A percentile compares a stretch with the other conserved stretches of the same genome.
phyloP scores from a whole-genome alignment of 345 rosid genomes.

The Salix arbutifolia region DNA sequence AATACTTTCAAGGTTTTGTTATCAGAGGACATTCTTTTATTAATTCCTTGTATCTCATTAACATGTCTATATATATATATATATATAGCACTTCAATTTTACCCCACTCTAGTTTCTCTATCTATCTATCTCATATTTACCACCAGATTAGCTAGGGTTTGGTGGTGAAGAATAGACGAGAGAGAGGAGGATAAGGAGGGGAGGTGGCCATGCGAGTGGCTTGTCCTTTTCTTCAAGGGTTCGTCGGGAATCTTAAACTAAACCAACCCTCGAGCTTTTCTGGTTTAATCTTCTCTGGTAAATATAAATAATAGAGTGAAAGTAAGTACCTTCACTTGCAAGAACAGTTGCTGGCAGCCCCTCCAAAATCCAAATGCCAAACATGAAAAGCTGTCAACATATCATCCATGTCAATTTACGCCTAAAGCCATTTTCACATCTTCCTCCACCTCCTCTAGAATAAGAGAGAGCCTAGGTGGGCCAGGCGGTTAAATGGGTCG shows the following conservation, averaged over 20 bases:
- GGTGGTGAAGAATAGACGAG: constrained; percentile 30
- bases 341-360: constrained; percentile 21
- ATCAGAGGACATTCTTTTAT: constrained; percentile 17
- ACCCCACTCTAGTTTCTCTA: background rate
- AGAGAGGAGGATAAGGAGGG: constrained; percentile 5
- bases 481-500: background rate
- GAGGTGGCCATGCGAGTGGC: constrained; percentile 28
- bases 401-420: constrained; percentile 18
- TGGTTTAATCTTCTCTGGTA: background rate
- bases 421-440: constrained; percentile 10
- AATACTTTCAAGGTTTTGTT: background rate
- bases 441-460: background rate
- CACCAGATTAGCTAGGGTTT: constrained; percentile 30
- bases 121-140: background rate
- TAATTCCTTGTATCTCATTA: background rate
- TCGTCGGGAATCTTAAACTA: background rate
- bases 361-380: constrained; percentile 28
- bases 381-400: constrained; percentile 33
- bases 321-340: background rate
- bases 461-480: background rate
- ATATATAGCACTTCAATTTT: too few relatives aligned
- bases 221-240: constrained; percentile 28
- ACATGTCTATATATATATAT: background rate
- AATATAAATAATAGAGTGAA: background rate
- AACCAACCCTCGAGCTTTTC: background rate